Conservation (phyloP, 2,329 filamentous ascomycete genomes). For the Aspergillus puulaauensis region DNA sequence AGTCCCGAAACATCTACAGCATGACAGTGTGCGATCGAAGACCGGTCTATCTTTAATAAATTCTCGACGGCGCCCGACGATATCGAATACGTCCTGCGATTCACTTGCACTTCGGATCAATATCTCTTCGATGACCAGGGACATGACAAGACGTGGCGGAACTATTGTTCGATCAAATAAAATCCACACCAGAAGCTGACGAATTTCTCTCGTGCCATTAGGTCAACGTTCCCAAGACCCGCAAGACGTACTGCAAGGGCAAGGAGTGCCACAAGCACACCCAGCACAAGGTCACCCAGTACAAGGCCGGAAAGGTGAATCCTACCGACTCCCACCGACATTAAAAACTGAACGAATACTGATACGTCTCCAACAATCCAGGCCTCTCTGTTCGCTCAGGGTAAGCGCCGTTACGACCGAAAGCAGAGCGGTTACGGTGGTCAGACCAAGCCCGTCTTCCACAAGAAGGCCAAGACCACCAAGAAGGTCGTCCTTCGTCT, state of each 20-base stretch:
- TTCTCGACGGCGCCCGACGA: not conserved
- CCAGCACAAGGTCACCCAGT: conserved; percentile 91
- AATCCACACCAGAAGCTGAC: conserved; percentile 5
- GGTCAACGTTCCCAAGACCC: conserved; percentile 99
- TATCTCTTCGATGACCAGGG: conserved; percentile 18
- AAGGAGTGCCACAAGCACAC: conserved; percentile 92
- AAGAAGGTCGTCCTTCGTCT: conserved; percentile 99
- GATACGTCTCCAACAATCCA: conserved; percentile 34
- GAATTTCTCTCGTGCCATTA: conserved; percentile 37
- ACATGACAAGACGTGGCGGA: conserved; percentile 4
- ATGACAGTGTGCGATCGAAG: not conserved
- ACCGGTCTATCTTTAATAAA: not conserved
- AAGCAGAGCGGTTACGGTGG: conserved; percentile 99
- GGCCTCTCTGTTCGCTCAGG: conserved; percentile 94
- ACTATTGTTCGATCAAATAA: not conserved
- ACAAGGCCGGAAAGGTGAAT: conserved; percentile 89
- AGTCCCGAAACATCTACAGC: not conserved
- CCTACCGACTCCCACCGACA: conserved; percentile 15
- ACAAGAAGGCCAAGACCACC: conserved; percentile 99
- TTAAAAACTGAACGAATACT: conserved; percentile 18
- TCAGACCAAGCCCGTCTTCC: conserved; percentile 99
- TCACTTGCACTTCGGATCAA: not conserved
- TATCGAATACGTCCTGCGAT: not conserved
- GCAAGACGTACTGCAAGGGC: conserved; percentile 97
- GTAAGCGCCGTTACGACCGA: conserved; percentile 99